Base-by-base conservation (phyloP, 257 asterid species). In the Coffea canephora region DNA sequence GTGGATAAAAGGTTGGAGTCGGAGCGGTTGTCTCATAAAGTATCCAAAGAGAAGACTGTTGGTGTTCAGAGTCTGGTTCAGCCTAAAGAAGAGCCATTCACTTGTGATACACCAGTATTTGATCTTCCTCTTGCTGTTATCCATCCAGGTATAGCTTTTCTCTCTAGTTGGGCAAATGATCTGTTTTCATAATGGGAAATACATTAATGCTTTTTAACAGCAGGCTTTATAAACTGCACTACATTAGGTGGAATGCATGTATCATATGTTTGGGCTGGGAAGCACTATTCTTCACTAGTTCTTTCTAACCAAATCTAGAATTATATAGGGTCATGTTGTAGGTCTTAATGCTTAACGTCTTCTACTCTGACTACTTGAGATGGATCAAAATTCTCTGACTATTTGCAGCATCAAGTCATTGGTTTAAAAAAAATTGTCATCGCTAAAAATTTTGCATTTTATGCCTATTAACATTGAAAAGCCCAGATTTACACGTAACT, bases 11-110 rank as follows among this genome's bases (percentile, higher is more conserved):
- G 80, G 13, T 48, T 85, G 64, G 79, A 80, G 52, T 78, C 84
- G 10, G 85, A 76, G 69, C 73, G 75, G 66, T 69, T 88, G 34
- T 84, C 89, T 34, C 78, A 6, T 77, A 87, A 82, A 27, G 61
- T 76, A 79, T 67, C 27, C 76, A 69, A 80, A 48, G 83, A 81
- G 75, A 88, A 84, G 77, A 78, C 50, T 50, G 31, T 31, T 84
- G 78, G 79, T 52, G 71, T 74, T 75, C 88, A 52, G 74, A 85
- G 80, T 43, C 69, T 89, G 41, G 82, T 86, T 81, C 78, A 78
- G 80, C 93, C 90, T 77, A 91, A 89, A 82, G 94, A 88, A 57
- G 93, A 86, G 82, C 88, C 91, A 31, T 45, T 90, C 83, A 90
- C 91, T 18, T 90, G 84, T 82, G 96, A 85, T 70, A 68, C 62